These are phyloP conservation scores for Adansonia grandidieri DNA, from an alignment of 441 rosid species.

Conservation along the genomic window DNA sequence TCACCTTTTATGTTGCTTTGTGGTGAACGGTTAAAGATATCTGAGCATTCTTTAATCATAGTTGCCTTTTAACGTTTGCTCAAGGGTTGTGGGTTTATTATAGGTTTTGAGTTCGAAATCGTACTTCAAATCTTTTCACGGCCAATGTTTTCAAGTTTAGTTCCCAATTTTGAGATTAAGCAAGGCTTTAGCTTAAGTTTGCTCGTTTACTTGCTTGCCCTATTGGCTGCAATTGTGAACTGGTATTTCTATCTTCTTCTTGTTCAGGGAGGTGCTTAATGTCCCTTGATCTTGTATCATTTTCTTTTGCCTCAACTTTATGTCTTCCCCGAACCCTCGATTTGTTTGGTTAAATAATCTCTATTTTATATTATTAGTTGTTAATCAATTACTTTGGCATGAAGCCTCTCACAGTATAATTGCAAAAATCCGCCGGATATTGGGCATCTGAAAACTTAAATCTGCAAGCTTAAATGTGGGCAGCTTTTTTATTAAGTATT, in stretches of 20 bases:
- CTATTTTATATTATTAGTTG: not conserved
- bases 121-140: not conserved
- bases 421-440: not conserved
- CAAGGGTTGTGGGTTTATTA: slow-evolving; percentile 17
- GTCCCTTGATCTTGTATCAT: not conserved
- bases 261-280: not conserved
- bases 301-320: not conserved
- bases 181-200: slow-evolving; percentile 14
- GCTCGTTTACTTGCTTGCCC: not conserved
- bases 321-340: not conserved
- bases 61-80: slow-evolving; percentile 11
- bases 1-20: slow-evolving; percentile 23
- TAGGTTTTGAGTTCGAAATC: slow-evolving; percentile 21
- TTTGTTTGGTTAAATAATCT: not conserved
- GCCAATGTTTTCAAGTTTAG: not conserved
- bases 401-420: not conserved
- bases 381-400: not conserved
- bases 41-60: slow-evolving; percentile 17
- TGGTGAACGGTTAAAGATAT: slow-evolving; percentile 21
- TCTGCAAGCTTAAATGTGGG: not conserved
- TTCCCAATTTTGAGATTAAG: slow-evolving; percentile 19
- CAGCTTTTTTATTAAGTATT: not conserved
- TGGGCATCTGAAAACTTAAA: not conserved
- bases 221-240: not conserved
- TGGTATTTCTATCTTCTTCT: slow-evolving; percentile 3